Evolutionary conservation across 306 rosid species (phyloP), one percentile per base, ranked within the genome.

Genomic region (Quillaja saponaria): DNA sequence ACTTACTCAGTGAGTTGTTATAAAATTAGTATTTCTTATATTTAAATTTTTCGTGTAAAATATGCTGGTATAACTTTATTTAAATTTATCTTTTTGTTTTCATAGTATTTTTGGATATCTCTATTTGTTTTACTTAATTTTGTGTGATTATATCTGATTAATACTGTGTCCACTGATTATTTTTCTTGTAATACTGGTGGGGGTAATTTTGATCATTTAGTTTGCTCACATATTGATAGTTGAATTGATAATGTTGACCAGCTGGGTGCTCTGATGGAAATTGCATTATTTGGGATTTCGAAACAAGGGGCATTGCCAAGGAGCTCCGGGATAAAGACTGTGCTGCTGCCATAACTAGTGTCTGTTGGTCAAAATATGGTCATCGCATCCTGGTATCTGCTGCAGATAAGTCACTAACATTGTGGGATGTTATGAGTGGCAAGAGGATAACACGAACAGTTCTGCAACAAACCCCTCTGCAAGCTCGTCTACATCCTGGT

Each of bases 191-290:
- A 45, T 65, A 19, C 52, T 53, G 19, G 21, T 16, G 42, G 54
- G 66, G 50, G 58, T 3, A 34, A 49, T 35, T 66, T 13, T 58
- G 10, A 54, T n/a, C 12, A 33, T 41, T 74, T 56, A 60, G 14
- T 48, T 39, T 35, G 17, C 68, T 53, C 17, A 71, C 56, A 25
- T 65, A 57, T 21, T 61, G 45, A 59, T 72, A 13, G 35, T 75
- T 67, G 25, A 49, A 47, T 82, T 66, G 61, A 21, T 70, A 46
- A 12, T 47, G 61, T 66, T 68, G 76, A 45, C 58, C 85, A 90
- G 97, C 99, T 74, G 99, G 99, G 28, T 87, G 96, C 86, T 81
- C 87, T 47, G 97, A 89, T 61, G 99, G 99, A 77, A 94, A 86
- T 38, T 89, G 97, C 68, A 62, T 94, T 60, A 73, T 94, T 34